phyloP scores from a whole-genome alignment of 2,329 filamentous ascomycete genomes.

The Ophiocordyceps camponoti-rufipedis region DNA sequence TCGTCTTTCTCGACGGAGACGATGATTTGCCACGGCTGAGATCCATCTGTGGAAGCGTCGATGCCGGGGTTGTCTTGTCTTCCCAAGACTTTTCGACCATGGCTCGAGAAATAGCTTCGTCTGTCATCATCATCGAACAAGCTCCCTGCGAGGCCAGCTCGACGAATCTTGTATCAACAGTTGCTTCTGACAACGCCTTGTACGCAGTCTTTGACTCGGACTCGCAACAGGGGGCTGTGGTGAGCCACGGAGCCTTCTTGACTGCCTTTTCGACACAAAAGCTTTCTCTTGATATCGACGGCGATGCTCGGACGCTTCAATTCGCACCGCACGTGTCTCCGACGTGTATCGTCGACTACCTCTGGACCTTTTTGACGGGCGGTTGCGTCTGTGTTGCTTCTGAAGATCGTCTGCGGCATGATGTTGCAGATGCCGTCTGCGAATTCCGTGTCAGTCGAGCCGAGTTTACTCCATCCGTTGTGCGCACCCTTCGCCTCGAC shows the following conservation, averaged over 20 bases:
- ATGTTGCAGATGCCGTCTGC: background rate
- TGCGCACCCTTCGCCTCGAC: background rate
- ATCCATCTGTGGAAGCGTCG: background rate
- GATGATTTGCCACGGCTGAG: background rate
- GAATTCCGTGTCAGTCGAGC: background rate
- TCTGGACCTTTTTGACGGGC: slow-evolving; percentile 2
- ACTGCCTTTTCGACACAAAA: background rate
- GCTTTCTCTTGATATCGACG: background rate
- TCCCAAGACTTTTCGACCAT: background rate
- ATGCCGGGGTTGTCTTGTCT: background rate
- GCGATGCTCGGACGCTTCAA: background rate
- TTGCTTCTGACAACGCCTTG: background rate
- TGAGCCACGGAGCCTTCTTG: background rate
- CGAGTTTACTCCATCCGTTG: slow-evolving; percentile 1
- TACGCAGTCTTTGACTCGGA: slow-evolving; percentile 2
- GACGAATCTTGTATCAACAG: background rate
- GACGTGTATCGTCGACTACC: slow-evolving; percentile 1
- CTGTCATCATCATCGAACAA: background rate
- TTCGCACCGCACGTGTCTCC: slow-evolving; percentile 2
- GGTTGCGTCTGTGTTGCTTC: slow-evolving; percentile 2
- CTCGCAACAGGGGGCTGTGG: slow-evolving; percentile 1
- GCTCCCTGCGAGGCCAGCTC: background rate
- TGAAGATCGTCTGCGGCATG: background rate
- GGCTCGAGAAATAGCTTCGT: background rate
- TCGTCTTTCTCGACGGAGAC: slow-evolving; percentile 16